These are phyloP conservation scores for Paraphoma sp. DNA, from an alignment of 2,329 filamentous ascomycete genomes.

Conservation along the genomic window DNA sequence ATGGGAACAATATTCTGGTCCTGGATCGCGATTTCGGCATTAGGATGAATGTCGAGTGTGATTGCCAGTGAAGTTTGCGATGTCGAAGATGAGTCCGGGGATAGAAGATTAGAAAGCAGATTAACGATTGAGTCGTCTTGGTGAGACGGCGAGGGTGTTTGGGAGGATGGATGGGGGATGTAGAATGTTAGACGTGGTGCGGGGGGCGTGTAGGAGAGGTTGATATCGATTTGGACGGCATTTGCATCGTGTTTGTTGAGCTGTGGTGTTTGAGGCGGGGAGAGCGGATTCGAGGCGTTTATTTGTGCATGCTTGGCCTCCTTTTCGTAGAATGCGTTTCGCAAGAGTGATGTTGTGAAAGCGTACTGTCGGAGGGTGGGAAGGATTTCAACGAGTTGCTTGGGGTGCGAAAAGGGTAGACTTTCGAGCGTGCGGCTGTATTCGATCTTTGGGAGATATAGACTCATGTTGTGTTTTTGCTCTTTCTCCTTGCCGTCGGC, in stretches of 20 bases:
- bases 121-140: slow-evolving; percentile 9
- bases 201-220: slow-evolving; percentile 40
- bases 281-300: slow-evolving; percentile 15
- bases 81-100: slow-evolving; percentile 15
- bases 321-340: slow-evolving; percentile 61
- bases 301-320: neutral
- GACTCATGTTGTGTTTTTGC: slow-evolving; percentile 59
- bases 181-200: slow-evolving; percentile 39
- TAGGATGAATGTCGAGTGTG: slow-evolving; percentile 64
- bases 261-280: slow-evolving; percentile 34
- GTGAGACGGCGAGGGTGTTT: slow-evolving; percentile 1
- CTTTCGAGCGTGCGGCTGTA: slow-evolving; percentile 71
- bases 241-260: slow-evolving; percentile 27
- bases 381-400: slow-evolving; percentile 76
- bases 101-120: slow-evolving; percentile 19
- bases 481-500: slow-evolving; percentile 30
- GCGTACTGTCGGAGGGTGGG: slow-evolving; percentile 76
- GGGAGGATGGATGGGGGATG: slow-evolving; percentile 34
- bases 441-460: slow-evolving; percentile 76
- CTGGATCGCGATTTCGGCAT: slow-evolving; percentile 65
- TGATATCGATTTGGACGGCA: slow-evolving; percentile 36
- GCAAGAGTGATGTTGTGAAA: slow-evolving; percentile 69
- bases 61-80: slow-evolving; percentile 58
- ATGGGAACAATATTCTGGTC: slow-evolving; percentile 62
- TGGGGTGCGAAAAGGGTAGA: slow-evolving; percentile 78